These are phyloP conservation scores for Homolaphlyctis polyrhiza DNA, from an alignment of 371 early-diverging fungal species.

Conservation along the genomic window DNA sequence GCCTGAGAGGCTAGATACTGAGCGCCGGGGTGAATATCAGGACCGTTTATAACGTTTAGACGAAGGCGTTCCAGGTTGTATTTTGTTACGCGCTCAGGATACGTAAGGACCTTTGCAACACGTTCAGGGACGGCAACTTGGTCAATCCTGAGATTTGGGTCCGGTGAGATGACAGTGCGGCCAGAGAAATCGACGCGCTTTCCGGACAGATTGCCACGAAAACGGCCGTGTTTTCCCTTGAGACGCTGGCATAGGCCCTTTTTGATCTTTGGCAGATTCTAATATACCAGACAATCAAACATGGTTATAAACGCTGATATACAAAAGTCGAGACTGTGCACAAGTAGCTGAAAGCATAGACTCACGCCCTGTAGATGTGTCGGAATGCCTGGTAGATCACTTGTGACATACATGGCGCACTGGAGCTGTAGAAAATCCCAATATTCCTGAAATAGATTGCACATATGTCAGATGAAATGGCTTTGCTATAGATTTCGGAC, in stretches of 20 bases:
- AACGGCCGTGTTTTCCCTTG: slow-evolving; percentile 99
- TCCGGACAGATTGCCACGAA: slow-evolving; percentile 99
- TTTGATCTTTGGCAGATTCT: slow-evolving; percentile 50
- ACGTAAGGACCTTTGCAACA: slow-evolving; percentile 95
- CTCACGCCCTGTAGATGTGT: slow-evolving; percentile 32
- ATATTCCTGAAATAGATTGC: slow-evolving; percentile 62
- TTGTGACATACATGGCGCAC: slow-evolving; percentile 95
- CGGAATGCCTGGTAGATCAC: slow-evolving; percentile 79
- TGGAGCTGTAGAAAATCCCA: slow-evolving; percentile 98
- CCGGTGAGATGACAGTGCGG: slow-evolving; percentile 99
- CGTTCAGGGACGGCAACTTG: slow-evolving; percentile 95
- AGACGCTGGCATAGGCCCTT: slow-evolving; percentile 94
- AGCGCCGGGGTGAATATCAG: slow-evolving; percentile 94
- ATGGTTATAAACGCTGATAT: neutral
- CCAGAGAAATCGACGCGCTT: slow-evolving; percentile 99
- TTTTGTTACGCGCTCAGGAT: slow-evolving; percentile 91
- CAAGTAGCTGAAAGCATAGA: no score
- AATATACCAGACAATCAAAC: neutral
- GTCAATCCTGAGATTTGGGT: slow-evolving; percentile 98
- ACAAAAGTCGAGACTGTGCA: neutral
- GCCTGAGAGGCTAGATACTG: slow-evolving; percentile 67
- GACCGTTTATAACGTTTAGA: slow-evolving; percentile 83
- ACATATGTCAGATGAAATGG: neutral
- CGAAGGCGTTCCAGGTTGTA: slow-evolving; percentile 85
- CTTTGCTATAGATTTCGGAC: no score